Conservation (phyloP, 352 stramenopile species). For the Phytopythium delawarense region DNA sequence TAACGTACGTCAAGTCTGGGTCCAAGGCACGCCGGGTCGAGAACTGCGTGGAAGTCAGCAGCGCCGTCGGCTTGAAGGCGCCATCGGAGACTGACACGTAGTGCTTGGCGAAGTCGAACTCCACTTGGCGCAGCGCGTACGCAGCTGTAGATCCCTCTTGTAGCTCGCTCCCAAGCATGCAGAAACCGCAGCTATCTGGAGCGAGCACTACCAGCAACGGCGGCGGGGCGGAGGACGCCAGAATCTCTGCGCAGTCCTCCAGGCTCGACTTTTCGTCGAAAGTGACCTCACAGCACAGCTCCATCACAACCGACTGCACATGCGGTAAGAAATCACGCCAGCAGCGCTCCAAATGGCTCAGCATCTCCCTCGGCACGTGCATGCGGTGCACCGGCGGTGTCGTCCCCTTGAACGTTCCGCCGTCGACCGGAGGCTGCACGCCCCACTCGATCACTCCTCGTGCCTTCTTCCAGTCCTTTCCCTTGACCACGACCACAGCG, state of each 20-base stretch:
- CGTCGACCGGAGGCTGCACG: neutral
- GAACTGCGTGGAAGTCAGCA: conserved; percentile 44
- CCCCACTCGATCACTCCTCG: conserved; percentile 35
- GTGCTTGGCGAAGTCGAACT: conserved; percentile 57
- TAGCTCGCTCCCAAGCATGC: neutral
- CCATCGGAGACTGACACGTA: conserved; percentile 47
- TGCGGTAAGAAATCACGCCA: conserved; percentile 56
- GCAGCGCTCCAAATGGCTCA: conserved; percentile 39
- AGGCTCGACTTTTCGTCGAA: conserved; percentile 40
- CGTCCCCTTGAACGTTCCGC: conserved; percentile 2
- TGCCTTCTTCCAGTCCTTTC: conserved; percentile 41
- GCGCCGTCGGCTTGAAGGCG: conserved; percentile 36
- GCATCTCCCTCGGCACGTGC: conserved; percentile 21
- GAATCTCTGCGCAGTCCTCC: conserved; percentile 33
- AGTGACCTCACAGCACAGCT: conserved; percentile 46
- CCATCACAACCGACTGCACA: conserved; percentile 53
- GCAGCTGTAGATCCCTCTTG: conserved; percentile 7
- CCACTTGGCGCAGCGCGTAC: conserved; percentile 44
- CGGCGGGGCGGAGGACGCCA: conserved; percentile 7
- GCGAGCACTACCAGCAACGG: neutral
- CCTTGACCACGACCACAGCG: conserved; percentile 35
- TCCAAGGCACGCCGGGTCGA: conserved; percentile 32
- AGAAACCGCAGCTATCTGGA: neutral
- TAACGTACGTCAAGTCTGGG: conserved; percentile 32
- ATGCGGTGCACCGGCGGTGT: conserved; percentile 47